These are phyloP conservation scores for Ulota crispa DNA, from an alignment of 225 moss, liverwort and hornwort genomes.

Conservation along the genomic window DNA sequence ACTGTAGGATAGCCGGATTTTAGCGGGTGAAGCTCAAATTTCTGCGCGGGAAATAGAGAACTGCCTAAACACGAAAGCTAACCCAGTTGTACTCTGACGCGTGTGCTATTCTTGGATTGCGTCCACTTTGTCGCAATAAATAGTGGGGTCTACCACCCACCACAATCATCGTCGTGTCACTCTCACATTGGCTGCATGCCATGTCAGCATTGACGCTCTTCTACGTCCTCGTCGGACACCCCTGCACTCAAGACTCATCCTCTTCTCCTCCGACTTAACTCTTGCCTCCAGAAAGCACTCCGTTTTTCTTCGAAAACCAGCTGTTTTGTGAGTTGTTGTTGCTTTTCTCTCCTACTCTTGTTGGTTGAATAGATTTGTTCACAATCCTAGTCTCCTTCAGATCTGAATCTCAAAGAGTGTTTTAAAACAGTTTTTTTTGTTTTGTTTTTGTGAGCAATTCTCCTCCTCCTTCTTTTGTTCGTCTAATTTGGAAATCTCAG, in stretches of 20 bases:
- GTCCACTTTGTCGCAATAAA: background rate
- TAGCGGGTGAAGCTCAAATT: too few species aligned
- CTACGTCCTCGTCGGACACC: background rate
- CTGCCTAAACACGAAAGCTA: background rate
- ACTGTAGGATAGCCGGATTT: too few species aligned
- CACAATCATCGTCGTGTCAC: slow-evolving; percentile 7
- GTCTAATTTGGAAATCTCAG: background rate
- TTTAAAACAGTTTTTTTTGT: background rate
- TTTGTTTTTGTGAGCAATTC: background rate
- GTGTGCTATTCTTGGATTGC: background rate
- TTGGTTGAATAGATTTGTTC: too few species aligned
- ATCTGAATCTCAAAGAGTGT: background rate
- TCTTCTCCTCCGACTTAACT: background rate
- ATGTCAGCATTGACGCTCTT: background rate
- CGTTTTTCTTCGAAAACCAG: background rate
- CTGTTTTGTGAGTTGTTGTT: background rate
- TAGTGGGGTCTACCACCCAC: background rate
- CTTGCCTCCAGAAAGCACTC: background rate
- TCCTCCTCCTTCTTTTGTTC: background rate
- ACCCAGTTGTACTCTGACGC: background rate
- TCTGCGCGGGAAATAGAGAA: too few species aligned
- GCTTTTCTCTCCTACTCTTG: background rate
- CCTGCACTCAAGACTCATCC: background rate
- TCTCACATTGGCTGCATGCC: background rate
- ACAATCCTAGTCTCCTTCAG: background rate